These are phyloP conservation scores for Fusarium sp. DNA, from an alignment of 2,329 filamentous ascomycete genomes.

Conservation along the genomic window DNA sequence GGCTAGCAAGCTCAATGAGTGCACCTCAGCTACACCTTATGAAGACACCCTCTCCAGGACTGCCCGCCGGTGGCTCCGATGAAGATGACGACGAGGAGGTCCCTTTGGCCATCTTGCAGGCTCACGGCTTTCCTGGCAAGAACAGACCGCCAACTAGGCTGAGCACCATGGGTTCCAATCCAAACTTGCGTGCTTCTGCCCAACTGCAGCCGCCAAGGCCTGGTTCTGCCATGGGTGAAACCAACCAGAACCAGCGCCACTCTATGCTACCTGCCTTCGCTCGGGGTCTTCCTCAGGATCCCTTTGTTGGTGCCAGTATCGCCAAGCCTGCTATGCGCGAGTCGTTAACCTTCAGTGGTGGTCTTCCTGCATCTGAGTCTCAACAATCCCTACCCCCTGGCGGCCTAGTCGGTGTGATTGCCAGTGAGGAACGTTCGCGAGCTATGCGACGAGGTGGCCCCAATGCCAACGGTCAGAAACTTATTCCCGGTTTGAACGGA, in stretches of 20 bases:
- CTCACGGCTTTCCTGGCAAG: slow-evolving; percentile 87
- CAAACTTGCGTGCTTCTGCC: slow-evolving; percentile 72
- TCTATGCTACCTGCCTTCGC: slow-evolving; percentile 81
- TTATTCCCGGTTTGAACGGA: slow-evolving; percentile 51
- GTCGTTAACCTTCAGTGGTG: slow-evolving; percentile 75
- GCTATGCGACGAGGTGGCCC: slow-evolving; percentile 84
- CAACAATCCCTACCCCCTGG: slow-evolving; percentile 68
- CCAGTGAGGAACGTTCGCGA: slow-evolving; percentile 81
- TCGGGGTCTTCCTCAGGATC: slow-evolving; percentile 82
- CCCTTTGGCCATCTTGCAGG: slow-evolving; percentile 85
- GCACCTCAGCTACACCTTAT: slow-evolving; percentile 66
- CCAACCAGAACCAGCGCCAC: slow-evolving; percentile 46
- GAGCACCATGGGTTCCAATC: slow-evolving; percentile 73
- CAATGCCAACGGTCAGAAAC: slow-evolving; percentile 66
- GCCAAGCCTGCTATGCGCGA: slow-evolving; percentile 79
- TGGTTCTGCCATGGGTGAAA: slow-evolving; percentile 67
- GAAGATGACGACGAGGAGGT: slow-evolving; percentile 93
- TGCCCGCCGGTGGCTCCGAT: slow-evolving; percentile 66
- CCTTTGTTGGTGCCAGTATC: slow-evolving; percentile 82
- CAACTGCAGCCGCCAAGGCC: slow-evolving; percentile 58
- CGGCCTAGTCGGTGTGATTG: slow-evolving; percentile 88
- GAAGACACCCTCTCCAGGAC: slow-evolving; percentile 53
- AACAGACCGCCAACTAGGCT: slow-evolving; percentile 78
- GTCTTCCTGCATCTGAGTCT: slow-evolving; percentile 55
- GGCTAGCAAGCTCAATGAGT: slow-evolving; percentile 68